Percentiles rank a stretch among this genome's conserved stretches.
Evolutionary conservation across 345 rosid genomes (phyloP).

Genomic region (Schrenkiella parvula): DNA sequence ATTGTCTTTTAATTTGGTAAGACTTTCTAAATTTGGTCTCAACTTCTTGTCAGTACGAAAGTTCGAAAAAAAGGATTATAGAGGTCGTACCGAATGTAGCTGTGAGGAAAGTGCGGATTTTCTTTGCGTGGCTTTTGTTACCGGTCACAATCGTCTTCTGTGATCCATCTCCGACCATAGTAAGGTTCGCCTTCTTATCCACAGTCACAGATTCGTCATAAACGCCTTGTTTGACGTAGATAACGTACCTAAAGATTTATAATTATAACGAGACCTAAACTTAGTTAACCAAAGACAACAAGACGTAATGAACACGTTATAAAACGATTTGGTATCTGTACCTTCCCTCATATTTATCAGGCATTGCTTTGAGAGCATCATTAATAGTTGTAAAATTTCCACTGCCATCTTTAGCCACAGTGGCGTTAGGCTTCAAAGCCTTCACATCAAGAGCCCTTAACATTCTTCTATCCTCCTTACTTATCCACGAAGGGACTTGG

Average conservation of each 20-base stretch:
- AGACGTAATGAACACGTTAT: background rate
- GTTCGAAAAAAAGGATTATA: background rate
- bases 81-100: slow-evolving; percentile 60
- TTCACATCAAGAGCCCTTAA: slow-evolving; percentile 35
- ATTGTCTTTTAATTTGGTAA: no score
- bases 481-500: slow-evolving; percentile 56
- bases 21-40: no score
- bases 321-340: background rate
- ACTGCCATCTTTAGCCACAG: slow-evolving; percentile 79
- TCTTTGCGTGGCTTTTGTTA: slow-evolving; percentile 48
- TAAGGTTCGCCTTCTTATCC: slow-evolving; percentile 50
- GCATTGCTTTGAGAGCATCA: slow-evolving; percentile 63
- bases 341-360: slow-evolving; percentile 55
- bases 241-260: slow-evolving; percentile 48
- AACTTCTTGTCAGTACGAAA: no score
- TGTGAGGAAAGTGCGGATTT: slow-evolving; percentile 51
- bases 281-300: background rate
- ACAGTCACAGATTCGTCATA: slow-evolving; percentile 61
- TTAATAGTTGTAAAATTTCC: slow-evolving; percentile 63
- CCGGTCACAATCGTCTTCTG: slow-evolving; percentile 72
- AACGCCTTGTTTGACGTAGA: slow-evolving; percentile 62
- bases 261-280: background rate
- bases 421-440: slow-evolving; percentile 45
- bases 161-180: slow-evolving; percentile 84
- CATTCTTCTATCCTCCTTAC: slow-evolving; percentile 51